These are phyloP conservation scores for Volvariella volvacea DNA, from an alignment of 1,284 basidiomycete species.

Conservation along the genomic window DNA sequence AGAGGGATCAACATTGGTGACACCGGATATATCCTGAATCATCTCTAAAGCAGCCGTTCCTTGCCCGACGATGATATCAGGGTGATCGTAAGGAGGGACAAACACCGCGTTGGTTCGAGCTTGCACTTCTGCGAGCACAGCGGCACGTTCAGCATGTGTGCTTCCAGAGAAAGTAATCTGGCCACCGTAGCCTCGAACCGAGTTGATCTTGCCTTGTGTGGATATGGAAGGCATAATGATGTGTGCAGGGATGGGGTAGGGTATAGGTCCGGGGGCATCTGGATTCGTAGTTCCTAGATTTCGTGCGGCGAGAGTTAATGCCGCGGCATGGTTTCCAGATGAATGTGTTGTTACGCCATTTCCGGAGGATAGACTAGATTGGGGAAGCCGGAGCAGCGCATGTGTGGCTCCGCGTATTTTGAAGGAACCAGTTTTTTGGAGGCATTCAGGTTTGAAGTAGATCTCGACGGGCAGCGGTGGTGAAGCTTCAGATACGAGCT, in stretches of 20 bases:
- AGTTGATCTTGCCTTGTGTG: neutral
- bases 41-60: slow-evolving; percentile 1
- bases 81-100: neutral
- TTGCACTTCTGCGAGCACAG: neutral
- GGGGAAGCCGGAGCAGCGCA: neutral
- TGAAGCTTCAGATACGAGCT: neutral
- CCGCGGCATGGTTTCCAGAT: neutral
- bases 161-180: neutral
- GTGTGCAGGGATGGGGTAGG: neutral
- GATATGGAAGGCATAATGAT: neutral
- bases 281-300: neutral
- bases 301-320: neutral
- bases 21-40: neutral
- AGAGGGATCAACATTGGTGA: neutral
- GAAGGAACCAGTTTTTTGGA: neutral
- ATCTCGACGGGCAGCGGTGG: neutral
- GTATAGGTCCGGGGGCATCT: neutral
- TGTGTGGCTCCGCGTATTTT: neutral
- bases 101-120: neutral
- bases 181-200: neutral
- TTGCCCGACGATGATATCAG: slow-evolving; percentile 1
- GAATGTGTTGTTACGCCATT: neutral
- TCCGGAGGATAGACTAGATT: neutral
- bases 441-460: slow-evolving; percentile 1
- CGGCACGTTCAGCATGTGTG: neutral